Evolutionary conservation across 2,329 filamentous ascomycete species (phyloP).

Genomic region (Paradendryphiella salina): DNA sequence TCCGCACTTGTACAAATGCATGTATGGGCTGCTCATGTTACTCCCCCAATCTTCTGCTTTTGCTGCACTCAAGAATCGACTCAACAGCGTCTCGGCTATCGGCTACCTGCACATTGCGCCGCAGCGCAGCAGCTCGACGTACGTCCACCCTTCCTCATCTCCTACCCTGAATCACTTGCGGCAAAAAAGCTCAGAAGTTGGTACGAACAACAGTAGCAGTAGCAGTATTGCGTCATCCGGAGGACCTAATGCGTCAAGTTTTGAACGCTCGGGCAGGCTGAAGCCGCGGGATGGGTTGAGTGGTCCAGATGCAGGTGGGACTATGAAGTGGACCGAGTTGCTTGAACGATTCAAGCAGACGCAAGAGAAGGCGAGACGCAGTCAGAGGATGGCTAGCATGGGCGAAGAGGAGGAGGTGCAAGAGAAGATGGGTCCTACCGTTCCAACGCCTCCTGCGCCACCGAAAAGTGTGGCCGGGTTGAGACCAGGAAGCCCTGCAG

Average conservation of each 20-base stretch:
- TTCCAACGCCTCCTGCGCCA: slow-evolving; percentile 33
- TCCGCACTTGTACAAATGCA: slow-evolving; percentile 94
- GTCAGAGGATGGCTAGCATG: slow-evolving; percentile 59
- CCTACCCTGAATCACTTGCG: slow-evolving; percentile 47
- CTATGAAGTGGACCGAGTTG: slow-evolving; percentile 88
- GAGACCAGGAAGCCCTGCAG: slow-evolving; percentile 30
- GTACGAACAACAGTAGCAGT: slow-evolving; percentile 34
- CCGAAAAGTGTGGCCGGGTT: slow-evolving; percentile 25
- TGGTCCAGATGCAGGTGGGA: slow-evolving; percentile 65
- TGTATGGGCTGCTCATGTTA: slow-evolving; percentile 96
- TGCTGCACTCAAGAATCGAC: slow-evolving; percentile 90
- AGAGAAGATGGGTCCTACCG: slow-evolving; percentile 33
- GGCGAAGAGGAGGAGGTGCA: slow-evolving; percentile 41
- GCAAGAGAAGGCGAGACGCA: slow-evolving; percentile 79
- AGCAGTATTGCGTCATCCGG: slow-evolving; percentile 28
- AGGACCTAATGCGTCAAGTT: slow-evolving; percentile 41
- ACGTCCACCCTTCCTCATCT: slow-evolving; percentile 53
- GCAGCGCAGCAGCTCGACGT: slow-evolving; percentile 67
- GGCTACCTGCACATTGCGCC: slow-evolving; percentile 86
- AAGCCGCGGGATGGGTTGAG: slow-evolving; percentile 60
- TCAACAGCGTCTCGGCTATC: slow-evolving; percentile 97
- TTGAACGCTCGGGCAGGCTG: slow-evolving; percentile 65
- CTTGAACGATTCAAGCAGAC: slow-evolving; percentile 92
- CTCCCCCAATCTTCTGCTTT: slow-evolving; percentile 98
- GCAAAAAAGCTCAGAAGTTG: slow-evolving; percentile 49